Percentiles rank a stretch among this genome's conserved stretches.
Conservation (phyloP, 352 stramenopile genomes). For the Globisporangium lucens region DNA sequence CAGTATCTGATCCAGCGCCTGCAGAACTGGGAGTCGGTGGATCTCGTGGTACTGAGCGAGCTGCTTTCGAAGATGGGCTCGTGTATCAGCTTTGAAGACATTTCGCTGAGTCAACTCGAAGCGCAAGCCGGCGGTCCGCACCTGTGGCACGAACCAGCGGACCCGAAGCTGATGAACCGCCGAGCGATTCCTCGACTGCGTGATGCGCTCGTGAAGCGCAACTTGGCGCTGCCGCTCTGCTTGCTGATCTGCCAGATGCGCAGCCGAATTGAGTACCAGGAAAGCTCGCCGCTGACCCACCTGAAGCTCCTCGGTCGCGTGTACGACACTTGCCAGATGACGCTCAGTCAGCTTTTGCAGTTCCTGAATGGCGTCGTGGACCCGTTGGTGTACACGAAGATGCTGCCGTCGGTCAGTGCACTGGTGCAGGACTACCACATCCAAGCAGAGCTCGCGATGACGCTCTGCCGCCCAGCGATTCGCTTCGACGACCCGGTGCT, state of each 20-base stretch:
- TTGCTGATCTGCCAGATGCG: conserved; percentile 85
- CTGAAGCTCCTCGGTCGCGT: conserved; percentile 77
- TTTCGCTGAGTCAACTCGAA: conserved; percentile 81
- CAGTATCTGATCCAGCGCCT: conserved; percentile 90
- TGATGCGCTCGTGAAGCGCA: conserved; percentile 80
- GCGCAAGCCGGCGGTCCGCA: conserved; percentile 73
- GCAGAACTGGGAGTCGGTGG: conserved; percentile 77
- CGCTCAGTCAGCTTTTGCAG: conserved; percentile 82
- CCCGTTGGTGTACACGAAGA: conserved; percentile 61
- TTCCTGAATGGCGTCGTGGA: conserved; percentile 79
- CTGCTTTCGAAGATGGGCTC: conserved; percentile 87
- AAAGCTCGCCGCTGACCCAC: conserved; percentile 50
- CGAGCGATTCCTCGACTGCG: conserved; percentile 74
- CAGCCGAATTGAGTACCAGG: conserved; percentile 79
- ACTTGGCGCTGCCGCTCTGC: conserved; percentile 71
- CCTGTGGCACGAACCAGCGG: conserved; percentile 74
- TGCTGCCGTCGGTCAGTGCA: conserved; percentile 60
- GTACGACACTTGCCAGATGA: conserved; percentile 86
- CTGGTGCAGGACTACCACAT: conserved; percentile 79
- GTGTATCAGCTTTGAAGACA: conserved; percentile 84
- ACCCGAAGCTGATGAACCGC: conserved; percentile 83
- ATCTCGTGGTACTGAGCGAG: conserved; percentile 87
- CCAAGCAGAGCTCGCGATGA: conserved; percentile 71
- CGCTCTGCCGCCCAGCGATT: conserved; percentile 72
- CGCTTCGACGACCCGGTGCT: conserved; percentile 72